Evolutionary conservation across 441 rosid species (phyloP).

Genomic region (Aleurites moluccanus): DNA sequence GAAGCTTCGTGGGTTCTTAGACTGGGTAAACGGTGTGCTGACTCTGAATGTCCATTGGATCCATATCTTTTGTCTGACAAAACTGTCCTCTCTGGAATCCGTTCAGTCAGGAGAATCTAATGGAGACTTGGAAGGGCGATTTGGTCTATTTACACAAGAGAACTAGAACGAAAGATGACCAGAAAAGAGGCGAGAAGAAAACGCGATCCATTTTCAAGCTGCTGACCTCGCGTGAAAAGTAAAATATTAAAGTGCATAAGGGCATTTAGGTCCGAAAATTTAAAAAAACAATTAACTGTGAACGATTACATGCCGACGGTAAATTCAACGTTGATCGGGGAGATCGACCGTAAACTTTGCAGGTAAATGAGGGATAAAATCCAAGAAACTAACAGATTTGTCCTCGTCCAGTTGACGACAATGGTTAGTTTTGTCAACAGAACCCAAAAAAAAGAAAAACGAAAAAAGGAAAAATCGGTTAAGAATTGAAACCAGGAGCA

Average conservation of each 20-base stretch:
- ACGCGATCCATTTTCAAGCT: constrained; percentile 31
- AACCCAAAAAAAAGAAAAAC: neutral
- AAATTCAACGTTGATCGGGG: constrained; percentile 15
- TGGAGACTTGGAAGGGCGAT: constrained; percentile 15
- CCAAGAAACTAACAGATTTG: constrained; percentile 20
- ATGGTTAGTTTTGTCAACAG: neutral
- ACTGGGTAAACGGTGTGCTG: too few species aligned
- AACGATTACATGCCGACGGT: neutral
- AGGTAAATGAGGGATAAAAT: neutral
- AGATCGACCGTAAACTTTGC: neutral
- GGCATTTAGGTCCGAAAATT: constrained; percentile 21
- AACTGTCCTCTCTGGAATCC: constrained; percentile 25
- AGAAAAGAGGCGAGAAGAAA: constrained; percentile 44
- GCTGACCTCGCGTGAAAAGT: constrained; percentile 22
- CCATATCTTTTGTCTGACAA: constrained; percentile 19
- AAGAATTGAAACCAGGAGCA: neutral
- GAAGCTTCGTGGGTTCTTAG: constrained; percentile 14
- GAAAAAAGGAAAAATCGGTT: neutral
- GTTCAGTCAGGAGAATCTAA: neutral
- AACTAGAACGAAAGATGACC: constrained; percentile 28
- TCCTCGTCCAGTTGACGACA: constrained; percentile 14
- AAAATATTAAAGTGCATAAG: neutral
- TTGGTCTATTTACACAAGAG: constrained; percentile 16
- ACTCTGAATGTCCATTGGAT: neutral
- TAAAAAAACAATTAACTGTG: neutral